Conservation (phyloP, 257 asterid species). For the Solanum sejunctum region DNA sequence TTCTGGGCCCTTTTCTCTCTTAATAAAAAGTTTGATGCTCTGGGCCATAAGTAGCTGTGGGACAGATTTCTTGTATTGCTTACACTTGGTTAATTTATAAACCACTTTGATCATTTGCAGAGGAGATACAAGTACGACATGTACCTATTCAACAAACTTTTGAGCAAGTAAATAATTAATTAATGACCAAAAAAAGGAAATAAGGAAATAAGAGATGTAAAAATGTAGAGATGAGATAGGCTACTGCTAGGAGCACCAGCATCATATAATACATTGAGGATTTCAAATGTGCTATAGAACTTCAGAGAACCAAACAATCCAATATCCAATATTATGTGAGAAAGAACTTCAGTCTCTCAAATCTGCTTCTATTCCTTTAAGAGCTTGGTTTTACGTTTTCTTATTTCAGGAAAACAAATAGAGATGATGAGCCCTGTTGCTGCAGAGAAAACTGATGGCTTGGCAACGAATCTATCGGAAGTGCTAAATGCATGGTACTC, state of each 20-base stretch:
- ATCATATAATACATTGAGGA: neutral
- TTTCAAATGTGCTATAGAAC: neutral
- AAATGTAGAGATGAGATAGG: neutral
- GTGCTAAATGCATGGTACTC: conserved; percentile 70
- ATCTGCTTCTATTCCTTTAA: neutral
- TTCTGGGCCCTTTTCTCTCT: neutral
- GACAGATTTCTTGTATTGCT: neutral
- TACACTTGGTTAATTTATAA: neutral
- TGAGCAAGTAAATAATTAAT: neutral
- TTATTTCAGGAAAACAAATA: conserved; percentile 30
- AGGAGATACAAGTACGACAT: neutral
- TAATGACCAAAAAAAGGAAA: neutral
- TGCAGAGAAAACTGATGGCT: conserved; percentile 15
- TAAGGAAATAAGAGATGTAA: neutral
- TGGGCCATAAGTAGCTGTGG: neutral
- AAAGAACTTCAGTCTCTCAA: neutral
- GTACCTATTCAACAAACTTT: neutral
- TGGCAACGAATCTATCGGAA: conserved; percentile 41
- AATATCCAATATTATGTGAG: neutral
- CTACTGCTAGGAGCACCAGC: neutral
- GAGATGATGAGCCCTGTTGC: conserved; percentile 3
- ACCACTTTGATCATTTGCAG: neutral
- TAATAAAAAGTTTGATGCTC: neutral
- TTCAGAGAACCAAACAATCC: neutral
- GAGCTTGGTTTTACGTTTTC: neutral